Evolutionary conservation across 768 basidiomycete species (phyloP), one percentile per base, ranked within the genome.

Genomic region (Pleurotus salmoneostramineus): DNA sequence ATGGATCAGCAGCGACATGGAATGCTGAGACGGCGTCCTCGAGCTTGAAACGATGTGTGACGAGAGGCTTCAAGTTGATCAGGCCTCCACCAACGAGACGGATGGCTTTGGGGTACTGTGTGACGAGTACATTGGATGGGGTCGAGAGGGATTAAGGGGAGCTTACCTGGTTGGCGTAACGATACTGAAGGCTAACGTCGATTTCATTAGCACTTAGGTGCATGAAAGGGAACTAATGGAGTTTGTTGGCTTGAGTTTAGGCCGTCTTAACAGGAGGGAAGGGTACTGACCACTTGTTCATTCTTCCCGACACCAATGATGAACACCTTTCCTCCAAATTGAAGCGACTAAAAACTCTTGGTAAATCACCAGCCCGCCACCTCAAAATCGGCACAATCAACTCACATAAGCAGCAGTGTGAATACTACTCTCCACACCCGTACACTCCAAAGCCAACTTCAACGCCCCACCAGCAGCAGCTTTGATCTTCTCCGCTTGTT

Each of bases 41-140:
- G 14, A 95, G 79, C 15, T 76, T 61, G 68, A 90, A 90, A 10
- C 84, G 77, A 63, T 90, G 89, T 32, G 89, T 89, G n/a, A 93
- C 87, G 55, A 94, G 81, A 62, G 90, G 88, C 61, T 87, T 85
- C 58, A 93, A 72, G 63, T 90, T 77, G 54, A 87, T 81, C 17
- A 95, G 71, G 32, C 84, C 82, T 17, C 86, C 84, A 42, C 88
- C 85, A n/a, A 95, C 80, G 6, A 95, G 83, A 3, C 87, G 81
- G 58, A 95, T 83, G 2, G 93, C 93, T 65, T 89, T 91, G 7
- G 91, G 91, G 71, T 93, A 95, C 77, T 87, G 71, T 40, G 42
- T 46, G 40, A 47, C 4, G 6, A 17, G 52, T 34, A 8, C 27
- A 31, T 3, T 46, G 5, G 3, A 62, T 34, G 2, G 43, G 7